phyloP scores from a whole-genome alignment of 345 rosid species.

The Citropsis articulata region DNA sequence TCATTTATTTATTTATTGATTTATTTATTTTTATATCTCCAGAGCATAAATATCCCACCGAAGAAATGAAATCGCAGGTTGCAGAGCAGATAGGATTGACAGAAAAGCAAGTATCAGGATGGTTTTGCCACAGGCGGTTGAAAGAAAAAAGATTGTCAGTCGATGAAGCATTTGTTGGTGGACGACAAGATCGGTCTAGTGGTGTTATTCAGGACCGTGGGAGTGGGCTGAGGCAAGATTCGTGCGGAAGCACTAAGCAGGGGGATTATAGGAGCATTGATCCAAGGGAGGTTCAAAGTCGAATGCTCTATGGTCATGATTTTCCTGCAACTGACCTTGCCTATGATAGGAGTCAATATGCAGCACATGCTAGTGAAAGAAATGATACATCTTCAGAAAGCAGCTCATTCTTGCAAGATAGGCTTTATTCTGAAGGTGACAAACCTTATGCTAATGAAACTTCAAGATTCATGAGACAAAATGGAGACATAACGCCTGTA shows the following conservation, averaged over 20 bases:
- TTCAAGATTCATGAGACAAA: conserved; percentile 33
- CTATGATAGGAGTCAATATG: conserved; percentile 34
- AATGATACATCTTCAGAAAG: conserved; percentile 79
- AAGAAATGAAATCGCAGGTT: conserved; percentile 73
- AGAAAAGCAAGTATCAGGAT: conserved; percentile 90
- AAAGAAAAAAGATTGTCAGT: conserved; percentile 68
- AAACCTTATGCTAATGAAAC: conserved; percentile 33
- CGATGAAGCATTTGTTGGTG: conserved; percentile 53
- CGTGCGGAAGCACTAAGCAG: conserved; percentile 93
- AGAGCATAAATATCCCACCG: conserved; percentile 80
- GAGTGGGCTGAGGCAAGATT: conserved; percentile 84
- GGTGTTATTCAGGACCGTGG: conserved; percentile 80
- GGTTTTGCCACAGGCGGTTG: conserved; percentile 97
- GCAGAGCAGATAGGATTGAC: conserved; percentile 75
- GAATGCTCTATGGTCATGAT: conserved; percentile 46
- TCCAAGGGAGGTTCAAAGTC: conserved; percentile 85
- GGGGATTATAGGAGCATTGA: conserved; percentile 55
- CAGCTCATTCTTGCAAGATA: conserved; percentile 60
- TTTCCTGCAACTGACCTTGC: conserved; percentile 36
- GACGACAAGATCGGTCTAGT: conserved; percentile 81
- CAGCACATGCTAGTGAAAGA: conserved; percentile 40
- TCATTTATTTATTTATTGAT: background rate
- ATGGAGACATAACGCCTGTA: conserved; percentile 25
- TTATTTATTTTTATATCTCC: conserved; percentile 4
- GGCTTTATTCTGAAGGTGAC: conserved; percentile 37